Base-by-base conservation (phyloP, 768 basidiomycete genomes). In the Chiua virens region DNA sequence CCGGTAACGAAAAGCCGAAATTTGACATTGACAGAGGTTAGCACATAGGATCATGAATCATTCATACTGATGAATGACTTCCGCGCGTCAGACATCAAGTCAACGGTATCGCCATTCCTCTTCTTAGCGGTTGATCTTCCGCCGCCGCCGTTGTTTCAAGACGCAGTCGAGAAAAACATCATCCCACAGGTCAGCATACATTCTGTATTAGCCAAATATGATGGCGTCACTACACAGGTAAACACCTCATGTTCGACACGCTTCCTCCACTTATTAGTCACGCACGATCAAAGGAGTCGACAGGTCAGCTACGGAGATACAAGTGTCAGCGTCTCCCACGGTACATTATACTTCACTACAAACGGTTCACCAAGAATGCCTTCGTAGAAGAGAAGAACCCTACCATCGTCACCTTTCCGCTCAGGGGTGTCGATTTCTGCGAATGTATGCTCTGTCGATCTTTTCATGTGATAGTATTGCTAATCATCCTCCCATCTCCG, bases 311-410 rank as follows among this genome's bases (percentile, higher is more conserved):
- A 32, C 85, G 89, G 59, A 79, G 94, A 49, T 98, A 87, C 73
- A 95, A 98, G 69, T 87, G 95, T 60, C 89, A 90, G 61, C 78
- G 79, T 34, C 75, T 99, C 53, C 97, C 97, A 35, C 90, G 79
- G 44, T 98, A 97, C 66, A 85, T 99, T 62, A 89, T 98, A 61
- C 75, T 98, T 18, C 91, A 96, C 67, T 95, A 88, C 78, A 98
- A 95, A 68, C 84, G 97, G 35, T 99, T 98, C 73, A 94, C 92
- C 21, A 97, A 91, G 68, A 99, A 98, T 68, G 79, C 79, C 46
- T 98, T 98, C 61, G 94, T 98, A 7, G 96, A 98, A 69, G 97
- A 99, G 70, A 97, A 97, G 72, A 99, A 99, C 63, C 96, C 96
- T 8, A 99, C 97, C 1, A 95, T 99, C 54, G 90, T 99, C 59